These are phyloP conservation scores for Solanum medicagineum DNA, from an alignment of 257 asterid genomes.

Conservation along the genomic window DNA sequence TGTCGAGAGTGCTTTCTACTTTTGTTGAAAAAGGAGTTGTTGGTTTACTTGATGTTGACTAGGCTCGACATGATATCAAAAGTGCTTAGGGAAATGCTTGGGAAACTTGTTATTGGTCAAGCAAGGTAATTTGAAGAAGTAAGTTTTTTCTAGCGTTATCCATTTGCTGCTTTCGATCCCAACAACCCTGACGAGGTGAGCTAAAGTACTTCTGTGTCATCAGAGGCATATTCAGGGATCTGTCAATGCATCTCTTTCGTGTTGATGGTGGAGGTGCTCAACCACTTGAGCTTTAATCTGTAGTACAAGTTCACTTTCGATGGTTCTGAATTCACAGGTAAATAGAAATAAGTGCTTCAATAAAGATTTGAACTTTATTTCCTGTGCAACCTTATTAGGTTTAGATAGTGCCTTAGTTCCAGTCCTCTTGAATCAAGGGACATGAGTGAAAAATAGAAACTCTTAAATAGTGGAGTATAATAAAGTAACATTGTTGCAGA, in stretches of 20 bases:
- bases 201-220: neutral
- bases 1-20: conserved; percentile 34
- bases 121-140: neutral
- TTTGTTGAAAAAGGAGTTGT: conserved; percentile 43
- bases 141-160: neutral
- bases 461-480: neutral
- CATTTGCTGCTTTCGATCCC: neutral
- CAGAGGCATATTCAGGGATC: neutral
- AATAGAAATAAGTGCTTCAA: neutral
- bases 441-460: neutral
- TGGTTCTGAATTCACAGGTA: neutral
- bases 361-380: neutral
- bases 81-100: conserved; percentile 39
- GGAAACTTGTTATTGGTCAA: conserved; percentile 18
- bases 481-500: neutral
- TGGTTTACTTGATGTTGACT: conserved; percentile 41
- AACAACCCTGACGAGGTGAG: neutral
- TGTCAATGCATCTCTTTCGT: neutral
- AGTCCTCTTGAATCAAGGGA: neutral
- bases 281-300: neutral
- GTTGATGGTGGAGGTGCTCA: neutral
- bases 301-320: neutral
- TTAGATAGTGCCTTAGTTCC: neutral
- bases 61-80: conserved; percentile 36
- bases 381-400: neutral